Conservation (phyloP, 192 early-diverging fungal species). For the Jimgerdemannia lactiflua region DNA sequence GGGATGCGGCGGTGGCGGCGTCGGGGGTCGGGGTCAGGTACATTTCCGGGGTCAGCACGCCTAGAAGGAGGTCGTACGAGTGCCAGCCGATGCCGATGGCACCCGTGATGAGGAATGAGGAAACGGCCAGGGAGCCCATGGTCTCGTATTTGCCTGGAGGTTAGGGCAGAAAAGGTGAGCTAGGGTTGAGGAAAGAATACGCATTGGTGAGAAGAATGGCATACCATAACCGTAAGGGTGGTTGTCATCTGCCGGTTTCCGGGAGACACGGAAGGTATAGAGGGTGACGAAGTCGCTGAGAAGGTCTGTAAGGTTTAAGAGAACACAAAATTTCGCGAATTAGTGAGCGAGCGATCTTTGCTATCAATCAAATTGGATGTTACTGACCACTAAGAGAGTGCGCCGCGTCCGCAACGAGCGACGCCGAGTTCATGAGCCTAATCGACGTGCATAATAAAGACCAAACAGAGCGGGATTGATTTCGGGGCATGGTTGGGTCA, state of each 20-base stretch:
- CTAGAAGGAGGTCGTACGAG: constrained; percentile 53
- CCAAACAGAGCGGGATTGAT: no score
- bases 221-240: constrained; percentile 72
- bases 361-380: not conserved
- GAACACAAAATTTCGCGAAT: not conserved
- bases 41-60: constrained; percentile 12
- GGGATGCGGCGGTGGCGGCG: constrained; percentile 1
- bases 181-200: not conserved
- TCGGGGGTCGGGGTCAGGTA: constrained; percentile 5
- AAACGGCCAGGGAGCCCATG: constrained; percentile 61
- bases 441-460: not conserved
- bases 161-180: not conserved
- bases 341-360: not conserved
- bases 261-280: constrained; percentile 71
- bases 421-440: constrained; percentile 67
- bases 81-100: constrained; percentile 66
- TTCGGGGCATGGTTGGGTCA: no score
- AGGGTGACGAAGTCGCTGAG: constrained; percentile 76
- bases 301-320: constrained; percentile 36
- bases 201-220: not conserved
- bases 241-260: constrained; percentile 50
- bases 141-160: constrained; percentile 56
- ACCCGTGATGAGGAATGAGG: constrained; percentile 63
- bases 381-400: constrained; percentile 69
- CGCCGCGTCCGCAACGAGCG: constrained; percentile 75